Evolutionary conservation across 169 alveolate genomes (phyloP), one percentile per base, ranked within the genome.

Genomic region (Plasmodium cynomolgi): DNA sequence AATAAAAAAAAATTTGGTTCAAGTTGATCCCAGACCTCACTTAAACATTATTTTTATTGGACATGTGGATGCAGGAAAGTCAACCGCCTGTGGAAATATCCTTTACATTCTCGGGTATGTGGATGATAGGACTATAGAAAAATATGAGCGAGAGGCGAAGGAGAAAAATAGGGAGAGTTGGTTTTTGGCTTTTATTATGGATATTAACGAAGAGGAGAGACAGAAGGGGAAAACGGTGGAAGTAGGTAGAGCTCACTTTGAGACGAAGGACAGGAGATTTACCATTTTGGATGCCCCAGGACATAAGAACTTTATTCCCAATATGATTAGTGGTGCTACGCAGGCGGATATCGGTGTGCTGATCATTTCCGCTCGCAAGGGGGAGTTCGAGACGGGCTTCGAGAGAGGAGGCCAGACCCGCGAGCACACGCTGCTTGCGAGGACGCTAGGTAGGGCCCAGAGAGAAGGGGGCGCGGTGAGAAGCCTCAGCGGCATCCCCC

Each of bases 211-310:
- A 96, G 99, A 99, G 95, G 99, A 99, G 96, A 96, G 99, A 86
- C 99, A 97, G 71, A 99, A 98, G 93, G 99, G 99, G 31, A 99
- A 98, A 96, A 99, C 99, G 0, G 99, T 99, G 62, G 99, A 99
- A 94, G 99, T 99, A 29, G 99, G 99, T 39, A 97, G 99, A 94
- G 99, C 99, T 0, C 97, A 96, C 83, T 98, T 99, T 92, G 99
- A 97, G 84, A 98, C 99, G 2, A 93, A 95, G 17, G 97, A 97
- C 92, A 97, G 99, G 74, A 97, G 99, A 56, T 99, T 98, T 96
- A 99, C 99, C 11, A 98, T 99, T 79, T 97, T 99, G 84, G 99
- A 99, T 96, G 99, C 99, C 9, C 99, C 99, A 0, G 99, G 99
- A 9, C 99, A 99, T 97, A 98, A 99, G 95, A 98, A 99, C 90